phyloP scores from a whole-genome alignment of 768 basidiomycete genomes.

The Lyophyllum semitale region DNA sequence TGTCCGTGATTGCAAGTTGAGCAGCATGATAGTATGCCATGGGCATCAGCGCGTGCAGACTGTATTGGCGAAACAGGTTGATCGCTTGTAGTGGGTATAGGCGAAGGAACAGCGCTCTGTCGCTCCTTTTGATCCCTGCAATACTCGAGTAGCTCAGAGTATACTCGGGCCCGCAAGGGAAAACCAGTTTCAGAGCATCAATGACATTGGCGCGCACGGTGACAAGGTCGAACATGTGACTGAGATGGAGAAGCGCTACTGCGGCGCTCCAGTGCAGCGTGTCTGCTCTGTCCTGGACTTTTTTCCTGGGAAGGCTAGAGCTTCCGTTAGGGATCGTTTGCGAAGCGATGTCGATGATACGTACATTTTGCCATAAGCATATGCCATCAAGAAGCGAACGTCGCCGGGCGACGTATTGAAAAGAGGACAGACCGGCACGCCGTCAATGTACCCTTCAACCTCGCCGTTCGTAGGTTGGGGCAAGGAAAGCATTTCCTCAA shows the following conservation, averaged over 20 bases:
- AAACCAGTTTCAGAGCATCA: slow-evolving; percentile 11
- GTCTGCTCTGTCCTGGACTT: not conserved
- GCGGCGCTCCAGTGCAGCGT: slow-evolving; percentile 8
- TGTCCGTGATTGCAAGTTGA: slow-evolving; percentile 19
- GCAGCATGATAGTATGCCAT: slow-evolving; percentile 25
- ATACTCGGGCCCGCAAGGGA: slow-evolving; percentile 3
- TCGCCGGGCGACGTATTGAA: slow-evolving; percentile 9
- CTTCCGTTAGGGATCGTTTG: not conserved
- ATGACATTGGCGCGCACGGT: slow-evolving; percentile 7
- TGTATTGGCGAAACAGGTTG: slow-evolving; percentile 14
- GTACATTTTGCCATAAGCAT: slow-evolving; percentile 16
- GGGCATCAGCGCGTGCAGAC: slow-evolving; percentile 17
- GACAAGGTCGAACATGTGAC: slow-evolving; percentile 11
- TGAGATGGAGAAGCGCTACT: slow-evolving; percentile 9
- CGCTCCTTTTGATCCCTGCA: not conserved
- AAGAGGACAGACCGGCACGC: slow-evolving; percentile 15
- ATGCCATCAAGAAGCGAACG: slow-evolving; percentile 13
- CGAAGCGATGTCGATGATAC: not conserved
- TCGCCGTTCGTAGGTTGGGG: slow-evolving; percentile 10
- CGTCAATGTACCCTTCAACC: slow-evolving; percentile 10
- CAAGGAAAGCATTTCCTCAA: slow-evolving; percentile 17
- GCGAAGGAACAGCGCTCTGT: slow-evolving; percentile 12
- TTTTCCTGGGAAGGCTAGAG: not conserved
- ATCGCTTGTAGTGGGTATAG: slow-evolving; percentile 20
- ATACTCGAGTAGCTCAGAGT: not conserved